Conservation (phyloP, 2,329 filamentous ascomycete species). For the Neonectria coccinea region DNA sequence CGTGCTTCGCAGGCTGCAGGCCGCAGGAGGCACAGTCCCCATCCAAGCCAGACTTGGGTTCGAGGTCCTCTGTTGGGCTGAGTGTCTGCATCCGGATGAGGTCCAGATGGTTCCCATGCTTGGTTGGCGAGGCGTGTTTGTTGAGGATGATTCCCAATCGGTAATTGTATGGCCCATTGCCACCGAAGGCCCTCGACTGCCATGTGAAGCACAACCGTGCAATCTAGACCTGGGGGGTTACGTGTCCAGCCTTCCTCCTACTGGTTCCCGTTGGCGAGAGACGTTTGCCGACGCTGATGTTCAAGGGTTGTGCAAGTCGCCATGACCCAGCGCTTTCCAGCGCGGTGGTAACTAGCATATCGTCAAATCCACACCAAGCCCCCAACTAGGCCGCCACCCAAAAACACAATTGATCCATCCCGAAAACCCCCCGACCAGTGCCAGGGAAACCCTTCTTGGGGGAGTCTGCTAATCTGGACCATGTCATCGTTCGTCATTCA, state of each 20-base stretch:
- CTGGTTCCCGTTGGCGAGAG: constrained; percentile 24
- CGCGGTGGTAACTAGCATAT: constrained; percentile 42
- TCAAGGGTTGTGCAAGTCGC: constrained; percentile 25
- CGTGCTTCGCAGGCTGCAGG: neutral
- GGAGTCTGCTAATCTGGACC: neutral
- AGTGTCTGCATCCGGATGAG: constrained; percentile 4
- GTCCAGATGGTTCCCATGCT: constrained; percentile 12
- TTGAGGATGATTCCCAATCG: neutral
- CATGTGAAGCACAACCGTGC: neutral
- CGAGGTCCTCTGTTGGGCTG: constrained; percentile 3
- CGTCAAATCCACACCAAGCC: constrained; percentile 25
- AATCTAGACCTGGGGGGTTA: neutral
- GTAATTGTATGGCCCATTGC: constrained; percentile 1
- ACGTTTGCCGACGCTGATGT: neutral
- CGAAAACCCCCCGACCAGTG: constrained; percentile 1
- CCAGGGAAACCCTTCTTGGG: neutral
- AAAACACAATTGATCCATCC: constrained; percentile 14
- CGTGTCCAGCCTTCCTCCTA: constrained; percentile 5
- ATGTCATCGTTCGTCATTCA: neutral
- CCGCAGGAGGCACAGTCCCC: constrained; percentile 3
- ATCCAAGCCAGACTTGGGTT: constrained; percentile 1
- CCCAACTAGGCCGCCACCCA: constrained; percentile 35
- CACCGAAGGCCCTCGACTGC: constrained; percentile 3
- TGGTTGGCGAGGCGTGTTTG: constrained; percentile 20
- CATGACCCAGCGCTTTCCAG: constrained; percentile 40